These are phyloP conservation scores for Rhododendron williamsianum DNA, from an alignment of 148 eudicot species.

Conservation along the genomic window DNA sequence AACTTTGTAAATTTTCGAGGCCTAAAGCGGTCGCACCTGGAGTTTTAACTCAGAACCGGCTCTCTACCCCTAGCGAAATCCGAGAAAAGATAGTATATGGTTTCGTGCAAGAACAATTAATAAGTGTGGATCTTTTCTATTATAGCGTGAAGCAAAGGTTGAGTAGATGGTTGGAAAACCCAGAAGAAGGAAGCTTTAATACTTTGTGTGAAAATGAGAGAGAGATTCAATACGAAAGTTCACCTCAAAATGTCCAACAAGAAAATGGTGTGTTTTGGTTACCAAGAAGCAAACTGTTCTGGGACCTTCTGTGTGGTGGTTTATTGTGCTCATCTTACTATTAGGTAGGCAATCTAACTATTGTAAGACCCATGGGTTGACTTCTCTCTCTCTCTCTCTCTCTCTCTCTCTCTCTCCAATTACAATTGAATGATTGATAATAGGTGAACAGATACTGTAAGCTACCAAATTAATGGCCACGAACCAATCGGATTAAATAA, in stretches of 20 bases:
- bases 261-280: neutral
- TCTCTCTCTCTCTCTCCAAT: neutral
- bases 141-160: neutral
- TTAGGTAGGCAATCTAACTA: neutral
- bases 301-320: neutral
- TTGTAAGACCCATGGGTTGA: neutral
- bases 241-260: neutral
- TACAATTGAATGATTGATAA: neutral
- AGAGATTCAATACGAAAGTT: neutral
- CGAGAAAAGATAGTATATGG: neutral
- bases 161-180: neutral
- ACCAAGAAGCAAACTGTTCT: conserved; percentile 1
- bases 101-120: neutral
- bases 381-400: neutral
- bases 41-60: too few relatives aligned
- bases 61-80: too few relatives aligned
- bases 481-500: neutral
- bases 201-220: neutral
- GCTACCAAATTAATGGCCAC: neutral
- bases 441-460: neutral
- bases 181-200: neutral
- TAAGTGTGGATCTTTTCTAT: neutral
- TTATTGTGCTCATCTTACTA: neutral
- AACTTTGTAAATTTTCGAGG: too few relatives aligned
- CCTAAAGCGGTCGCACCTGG: too few relatives aligned